Evolutionary conservation across 2,329 filamentous ascomycete genomes (phyloP), one percentile per base, ranked within the genome.

Genomic region (Verticillium dahliae): DNA sequence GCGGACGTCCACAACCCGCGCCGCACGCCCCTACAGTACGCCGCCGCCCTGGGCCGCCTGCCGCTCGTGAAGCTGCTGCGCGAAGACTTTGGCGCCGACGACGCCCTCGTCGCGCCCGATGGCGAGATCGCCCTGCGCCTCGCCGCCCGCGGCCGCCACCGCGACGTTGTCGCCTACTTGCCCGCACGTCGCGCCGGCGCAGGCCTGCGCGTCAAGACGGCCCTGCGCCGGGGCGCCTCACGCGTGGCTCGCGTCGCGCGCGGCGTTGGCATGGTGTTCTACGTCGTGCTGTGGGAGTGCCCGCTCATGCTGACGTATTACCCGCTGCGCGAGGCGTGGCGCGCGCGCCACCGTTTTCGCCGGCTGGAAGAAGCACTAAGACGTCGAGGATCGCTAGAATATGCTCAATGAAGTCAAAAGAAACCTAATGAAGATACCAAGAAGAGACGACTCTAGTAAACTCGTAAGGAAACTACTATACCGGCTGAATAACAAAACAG

Each of bases 1-100:
- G 35, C 71, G 15, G 67, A 31, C 13, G 64, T 63, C 6, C 15
- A 6, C 35, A 58, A 33, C 55, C 63, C 33, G 35, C 27, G 68
- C 39, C 73, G 80, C n/a, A 81, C 79, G 0, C 73, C 80, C 2
- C 68, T 82, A 7, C 76, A 79, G 72, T 66, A 75, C 0, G 80
- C 80, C 2, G 78, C 80, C 1, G 68, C 70, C 31, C 61, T 63
- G 1, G 80, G 79, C 1, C 71, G 75, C 10, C 63, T 80, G 3
- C 70, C 75, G 3, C 62, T 81, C 4, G 78, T 78, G 37, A 74
- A 70, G 63, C 67, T 80, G 1, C 68, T 82, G 13, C 67, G 76
- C 56, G 71, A 77, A 18, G 72, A 75, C 13, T 74, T 75, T 27
- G 68, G 70, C 18, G 78, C 78, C 13, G 73, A 81, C 63, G 79